phyloP scores from a whole-genome alignment of 305 asterid genomes.

The Fraxinus sp. region DNA sequence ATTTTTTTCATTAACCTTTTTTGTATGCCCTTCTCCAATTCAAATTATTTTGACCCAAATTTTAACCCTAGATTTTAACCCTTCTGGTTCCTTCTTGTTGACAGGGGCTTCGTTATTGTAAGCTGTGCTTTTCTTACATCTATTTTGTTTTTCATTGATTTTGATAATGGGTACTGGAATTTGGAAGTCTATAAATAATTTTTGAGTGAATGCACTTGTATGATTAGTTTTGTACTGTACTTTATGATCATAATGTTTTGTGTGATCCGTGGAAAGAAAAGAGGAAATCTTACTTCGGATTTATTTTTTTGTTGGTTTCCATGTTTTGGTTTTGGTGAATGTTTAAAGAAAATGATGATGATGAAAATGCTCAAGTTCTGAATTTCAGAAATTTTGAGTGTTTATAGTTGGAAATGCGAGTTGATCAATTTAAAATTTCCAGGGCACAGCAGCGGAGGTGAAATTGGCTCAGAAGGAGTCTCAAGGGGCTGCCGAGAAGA shows the following conservation, averaged over 20 bases:
- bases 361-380: neutral
- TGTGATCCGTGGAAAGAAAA: neutral
- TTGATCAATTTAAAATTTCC: conserved; percentile 24
- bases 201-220: neutral
- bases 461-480: conserved; percentile 95
- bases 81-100: conserved; percentile 76
- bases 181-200: neutral
- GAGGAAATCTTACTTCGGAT: neutral
- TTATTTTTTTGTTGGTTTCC: neutral
- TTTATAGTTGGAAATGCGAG: conserved; percentile 3
- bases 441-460: conserved; percentile 89
- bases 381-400: neutral
- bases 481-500: conserved; percentile 93
- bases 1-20: neutral
- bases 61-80: conserved; percentile 37
- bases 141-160: neutral
- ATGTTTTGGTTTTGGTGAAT: neutral
- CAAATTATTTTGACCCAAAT: neutral
- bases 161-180: neutral
- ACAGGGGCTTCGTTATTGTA: conserved; percentile 69
- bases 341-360: neutral
- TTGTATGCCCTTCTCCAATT: neutral
- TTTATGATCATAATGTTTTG: neutral
- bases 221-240: neutral
- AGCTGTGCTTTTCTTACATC: conserved; percentile 23